Evolutionary conservation across 495 filamentous ascomycete genomes (phyloP), one percentile per base, ranked within the genome.

Genomic region (Xylaria palmicola): DNA sequence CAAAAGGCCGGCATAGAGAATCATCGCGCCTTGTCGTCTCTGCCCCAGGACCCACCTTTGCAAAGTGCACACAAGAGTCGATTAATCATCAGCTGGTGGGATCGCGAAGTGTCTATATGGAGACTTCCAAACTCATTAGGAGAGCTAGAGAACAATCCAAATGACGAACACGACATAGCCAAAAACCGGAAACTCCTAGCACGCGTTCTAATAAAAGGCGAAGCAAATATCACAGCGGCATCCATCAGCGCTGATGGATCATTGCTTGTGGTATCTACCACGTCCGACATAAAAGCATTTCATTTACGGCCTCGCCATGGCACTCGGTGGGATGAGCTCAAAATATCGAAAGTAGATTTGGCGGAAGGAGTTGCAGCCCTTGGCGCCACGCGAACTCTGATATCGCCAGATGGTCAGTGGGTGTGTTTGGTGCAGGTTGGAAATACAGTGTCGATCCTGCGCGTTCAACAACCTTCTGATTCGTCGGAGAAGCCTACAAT

Each of bases 11-110:
- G 89, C 54, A 87, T 86, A 64, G 93, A 98, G 69, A 78, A 91
- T 65, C 89, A 95, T 70, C 80, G 91, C 34, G 82, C 85, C 1
- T 79, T 99, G 9, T 85, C 93, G 6, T 83, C 84, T 65, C 79
- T 97, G 19, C 93, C 94, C 0, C 94, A 97, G 73, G 80, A 81
- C 17, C 82, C 88, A 1, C 83, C 85, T 3, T 66, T 97, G 7
- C 77, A 83, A 27, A 91, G 90, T 52, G 85, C 92, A 12, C 81
- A 87, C 2, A 84, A 81, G 19, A 83, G 83, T 30, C 82, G 93
- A 36, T 72, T 96, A 17, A 75, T 98, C 10, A 84, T 93, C 75
- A 92, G 90, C 67, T 98, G 91, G 88, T 99, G 94, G 94, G 90
- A 93, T 54, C 82, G 88, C 62, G 90, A 97, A 66, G 77, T 97